Conservation (phyloP, 2,329 filamentous ascomycete species). For the Exophiala sp. region DNA sequence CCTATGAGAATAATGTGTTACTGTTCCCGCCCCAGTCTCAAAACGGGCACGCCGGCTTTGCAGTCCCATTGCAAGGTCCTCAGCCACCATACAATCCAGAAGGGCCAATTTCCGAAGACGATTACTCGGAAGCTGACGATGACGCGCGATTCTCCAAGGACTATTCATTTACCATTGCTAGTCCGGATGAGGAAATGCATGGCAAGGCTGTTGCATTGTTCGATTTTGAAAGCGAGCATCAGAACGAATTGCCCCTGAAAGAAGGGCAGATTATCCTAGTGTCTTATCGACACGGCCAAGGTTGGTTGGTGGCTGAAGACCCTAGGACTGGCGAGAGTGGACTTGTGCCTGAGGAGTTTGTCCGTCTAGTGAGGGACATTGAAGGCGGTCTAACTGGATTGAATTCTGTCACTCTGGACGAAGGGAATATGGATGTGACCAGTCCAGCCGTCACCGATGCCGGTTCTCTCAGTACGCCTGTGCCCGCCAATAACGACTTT, state of each 20-base stretch:
- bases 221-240: slow-evolving; percentile 90
- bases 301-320: slow-evolving; percentile 95
- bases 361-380: slow-evolving; percentile 84
- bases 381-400: slow-evolving; percentile 79
- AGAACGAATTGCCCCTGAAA: slow-evolving; percentile 86
- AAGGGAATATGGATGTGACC: slow-evolving; percentile 46
- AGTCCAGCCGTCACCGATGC: slow-evolving; percentile 53
- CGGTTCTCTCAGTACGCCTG: slow-evolving; percentile 19
- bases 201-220: slow-evolving; percentile 93
- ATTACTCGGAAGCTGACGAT: slow-evolving; percentile 49
- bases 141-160: slow-evolving; percentile 80
- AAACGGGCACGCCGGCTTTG: slow-evolving; percentile 52
- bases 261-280: slow-evolving; percentile 97
- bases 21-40: slow-evolving; percentile 51
- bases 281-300: slow-evolving; percentile 90
- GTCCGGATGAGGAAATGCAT: slow-evolving; percentile 94
- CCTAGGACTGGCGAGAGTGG: slow-evolving; percentile 90
- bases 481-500: slow-evolving; percentile 21
- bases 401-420: slow-evolving; percentile 49
- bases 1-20: slow-evolving; percentile 46
- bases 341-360: slow-evolving; percentile 92
- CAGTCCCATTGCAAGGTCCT: slow-evolving; percentile 38
- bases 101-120: slow-evolving; percentile 37
- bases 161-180: slow-evolving; percentile 91
- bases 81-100: slow-evolving; percentile 17